Evolutionary conservation across 2,329 filamentous ascomycete species (phyloP), one percentile per base, ranked within the genome.

Genomic region (Pseudophaeomoniella oleicola): DNA sequence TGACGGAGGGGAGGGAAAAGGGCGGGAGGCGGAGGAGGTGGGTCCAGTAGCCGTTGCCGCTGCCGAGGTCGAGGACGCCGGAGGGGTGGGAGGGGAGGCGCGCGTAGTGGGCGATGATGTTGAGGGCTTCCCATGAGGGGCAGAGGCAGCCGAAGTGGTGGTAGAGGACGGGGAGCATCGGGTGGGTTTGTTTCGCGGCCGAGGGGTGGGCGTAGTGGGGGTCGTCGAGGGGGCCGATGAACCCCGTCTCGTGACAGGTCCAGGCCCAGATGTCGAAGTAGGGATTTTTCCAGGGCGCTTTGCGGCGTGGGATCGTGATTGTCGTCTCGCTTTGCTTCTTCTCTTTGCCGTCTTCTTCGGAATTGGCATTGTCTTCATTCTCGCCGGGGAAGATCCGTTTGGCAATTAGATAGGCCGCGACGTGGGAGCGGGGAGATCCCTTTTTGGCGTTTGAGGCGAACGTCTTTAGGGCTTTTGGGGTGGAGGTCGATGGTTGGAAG

Each of bases 121-220:
- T 61, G 10, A 86, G 59, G 2, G 71, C 64, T 46, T 83, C 77
- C 53, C 79, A 78, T 6, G 70, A 72, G 0, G 81, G 81, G 14
- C 75, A 75, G 1, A 72, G 71, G 57, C 80, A 86, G 35, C 79
- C 79, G 53, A 85, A 85, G 55, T 86, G 80, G 57, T 85, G 80
- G 67, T 84, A 85, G 38, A 84, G 65, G 13, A 85, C 63, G 2
- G 80, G 80, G 5, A 85, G 65, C 4, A 82, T 63, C 46, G 80
- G 78, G 56, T 86, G 81, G 35, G 69, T 71, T 40, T 64, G 67
- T 36, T 63, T 65, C 3, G 70, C 66, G 16, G 63, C 57, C 12
- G 62, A 63, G 3, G 76, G 69, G 19, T 59, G 55, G 3, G 60
- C 55, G 50, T 68, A 57, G 75, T 71, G 22, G 58, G 57, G 11